Base-by-base conservation (phyloP, 345 rosid genomes). In the Linum usitatissimum region DNA sequence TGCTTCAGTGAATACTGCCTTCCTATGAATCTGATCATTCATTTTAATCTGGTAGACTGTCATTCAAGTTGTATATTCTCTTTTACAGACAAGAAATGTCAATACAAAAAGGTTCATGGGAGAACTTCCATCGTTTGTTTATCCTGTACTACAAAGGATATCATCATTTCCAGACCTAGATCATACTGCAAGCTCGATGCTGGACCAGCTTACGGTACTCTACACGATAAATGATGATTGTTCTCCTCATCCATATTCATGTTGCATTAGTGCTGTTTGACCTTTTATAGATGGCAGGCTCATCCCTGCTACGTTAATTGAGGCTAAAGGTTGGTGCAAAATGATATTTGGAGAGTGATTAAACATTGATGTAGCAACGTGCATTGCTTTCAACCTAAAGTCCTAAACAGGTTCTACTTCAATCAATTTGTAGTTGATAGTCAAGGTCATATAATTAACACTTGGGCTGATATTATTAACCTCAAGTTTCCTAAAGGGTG, bases 181-280 rank as follows among this genome's bases (percentile, higher is more conserved):
- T 0, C 71, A 74, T 53, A 67, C 82, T 63, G 54, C 76, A 70
- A 64, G 70, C 74, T 65, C 80, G 59, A 62, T 59, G 53, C 71
- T 92, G 73, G 96, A 89, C 75, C 98, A 92, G 60, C 75, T 92
- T 66, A 89, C 95, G 71, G 98, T 92, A 82, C 51, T 45, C 17
- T 2, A 45, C 51, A 23, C 28, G 28, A 23, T 23, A 2, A 23
- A 23, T 45, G 51, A 45, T 45, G 51, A 10, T 23, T 23, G 28
- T 23, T 23, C 28, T 23, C 28, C 28, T 23, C 28, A 23, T 23
- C 28, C 28, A 23, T 23, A 23, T 23, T 23, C 28, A 23, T 23
- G 28, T 23, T 23, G 28, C 2, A 23, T 23, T 23, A 23, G 28
- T 23, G 28, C 28, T 23, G 28, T 23, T 23, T 23, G 28, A 45